Percentiles rank a stretch among this genome's conserved stretches.
Evolutionary conservation across 139 green algal species (phyloP).

Genomic region (Chlorella sp.): DNA sequence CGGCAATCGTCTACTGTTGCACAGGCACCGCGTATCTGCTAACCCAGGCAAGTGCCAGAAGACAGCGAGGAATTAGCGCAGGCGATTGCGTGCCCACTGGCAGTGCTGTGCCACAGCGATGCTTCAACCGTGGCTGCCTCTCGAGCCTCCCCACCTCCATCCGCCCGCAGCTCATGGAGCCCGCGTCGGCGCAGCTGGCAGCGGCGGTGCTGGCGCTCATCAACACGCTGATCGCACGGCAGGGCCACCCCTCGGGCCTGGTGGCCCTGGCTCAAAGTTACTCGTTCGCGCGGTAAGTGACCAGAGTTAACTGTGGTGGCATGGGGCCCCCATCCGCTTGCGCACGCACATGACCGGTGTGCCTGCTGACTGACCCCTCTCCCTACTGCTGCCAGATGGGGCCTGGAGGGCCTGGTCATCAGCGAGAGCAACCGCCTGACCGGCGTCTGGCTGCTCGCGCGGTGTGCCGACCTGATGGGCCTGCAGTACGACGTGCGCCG

Average conservation of each 20-base stretch:
- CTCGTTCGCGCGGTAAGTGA: conserved; percentile 55
- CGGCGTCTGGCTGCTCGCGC: conserved; percentile 61
- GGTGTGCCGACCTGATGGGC: conserved; percentile 54
- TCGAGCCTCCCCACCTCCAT: background rate
- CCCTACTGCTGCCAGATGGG: too few species aligned
- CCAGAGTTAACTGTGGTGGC: too few species aligned
- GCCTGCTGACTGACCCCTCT: too few species aligned
- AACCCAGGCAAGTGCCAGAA: conserved; percentile 41
- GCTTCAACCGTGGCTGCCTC: too few species aligned
- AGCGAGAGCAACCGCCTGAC: conserved; percentile 49
- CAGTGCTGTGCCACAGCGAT: too few species aligned
- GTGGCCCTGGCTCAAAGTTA: conserved; percentile 30
- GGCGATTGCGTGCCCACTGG: too few species aligned
- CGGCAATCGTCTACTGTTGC: conserved; percentile 50
- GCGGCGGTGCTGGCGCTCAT: conserved; percentile 56
- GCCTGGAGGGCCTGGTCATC: conserved; percentile 57
- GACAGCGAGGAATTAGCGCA: too few species aligned
- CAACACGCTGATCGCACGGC: conserved; percentile 47
- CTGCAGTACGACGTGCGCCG: conserved; percentile 46
- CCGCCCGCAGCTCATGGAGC: conserved; percentile 41
- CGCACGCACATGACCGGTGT: too few species aligned
- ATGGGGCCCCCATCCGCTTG: too few species aligned
- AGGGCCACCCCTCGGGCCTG: conserved; percentile 22
- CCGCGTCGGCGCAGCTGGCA: conserved; percentile 46
- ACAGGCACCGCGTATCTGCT: conserved; percentile 55